Base-by-base conservation (phyloP, 495 filamentous ascomycete genomes). In the Opeltia flavorubescens region DNA sequence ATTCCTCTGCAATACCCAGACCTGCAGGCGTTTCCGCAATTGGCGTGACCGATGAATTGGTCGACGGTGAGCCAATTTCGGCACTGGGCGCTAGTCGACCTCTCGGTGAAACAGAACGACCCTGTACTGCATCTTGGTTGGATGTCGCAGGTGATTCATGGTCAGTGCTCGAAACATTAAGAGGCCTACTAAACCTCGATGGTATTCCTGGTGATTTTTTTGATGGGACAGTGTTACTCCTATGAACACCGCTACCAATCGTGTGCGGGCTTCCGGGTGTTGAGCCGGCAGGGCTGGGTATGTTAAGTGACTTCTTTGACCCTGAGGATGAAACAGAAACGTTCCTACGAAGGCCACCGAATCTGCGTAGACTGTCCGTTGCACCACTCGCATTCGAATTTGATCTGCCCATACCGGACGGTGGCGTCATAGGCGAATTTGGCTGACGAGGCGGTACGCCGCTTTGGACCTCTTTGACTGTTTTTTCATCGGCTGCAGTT, bases 181-280 rank as follows among this genome's bases (percentile, higher is more conserved):
- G 55, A 28, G 62, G 56, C 18, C 57, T 59, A 41, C 68, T 61
- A 47, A 75, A 73, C 4, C 77, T 64, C 21, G 79, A 72, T 17
- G 72, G 65, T 21, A 89, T 54, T 11, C 72, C 78, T 15, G 89
- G 85, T 1, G 89, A 88, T 66, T 79, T 85, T 60, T 93, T 91
- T 2, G 88, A 89, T n/a, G 91, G 91, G 15, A 95, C 65, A 7
- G 91, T 98, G 62, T 96, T 98, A 64, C 89, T 95, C 54, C 91
- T 73, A 50, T 83, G 81, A 30, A 98, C 72, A 6, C 86, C 86
- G 50, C 75, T 69, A 23, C 67, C 68, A 6, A 69, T 65, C 4
- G 63, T 70, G 27, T 55, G 44, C 5, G 66, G 66, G 36, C 65
- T 66, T 17, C 63, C 59, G 6, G 75, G 72, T 1, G 76, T 72